Evolutionary conservation across 495 filamentous ascomycete species (phyloP).

Genomic region (Cairneyella variabilis): DNA sequence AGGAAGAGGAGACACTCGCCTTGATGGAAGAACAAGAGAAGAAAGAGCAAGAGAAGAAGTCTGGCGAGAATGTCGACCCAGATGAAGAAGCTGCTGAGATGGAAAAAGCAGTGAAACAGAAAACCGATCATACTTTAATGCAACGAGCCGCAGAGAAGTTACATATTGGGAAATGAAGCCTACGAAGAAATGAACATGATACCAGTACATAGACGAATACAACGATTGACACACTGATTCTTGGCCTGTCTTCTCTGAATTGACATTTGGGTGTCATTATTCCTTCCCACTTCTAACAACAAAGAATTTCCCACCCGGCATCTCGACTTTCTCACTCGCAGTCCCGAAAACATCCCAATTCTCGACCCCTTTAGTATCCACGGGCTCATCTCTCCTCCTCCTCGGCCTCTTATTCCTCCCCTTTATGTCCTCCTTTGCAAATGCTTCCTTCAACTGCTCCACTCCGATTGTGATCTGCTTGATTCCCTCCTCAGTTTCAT

Average conservation of each 20-base stretch:
- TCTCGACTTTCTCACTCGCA: slow-evolving; percentile 54
- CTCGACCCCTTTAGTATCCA: slow-evolving; percentile 32
- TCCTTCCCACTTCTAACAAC: slow-evolving; percentile 65
- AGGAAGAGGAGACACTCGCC: slow-evolving; percentile 34
- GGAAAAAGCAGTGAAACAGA: slow-evolving; percentile 24
- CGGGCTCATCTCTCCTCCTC: slow-evolving; percentile 28
- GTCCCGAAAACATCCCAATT: slow-evolving; percentile 66
- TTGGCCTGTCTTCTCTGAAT: too few relatives aligned
- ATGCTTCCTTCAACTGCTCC: slow-evolving; percentile 32
- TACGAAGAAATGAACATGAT: slow-evolving; percentile 8
- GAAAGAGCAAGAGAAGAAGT: slow-evolving; percentile 28
- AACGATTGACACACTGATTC: background rate
- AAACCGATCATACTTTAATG: slow-evolving; percentile 22
- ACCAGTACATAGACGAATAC: slow-evolving; percentile 5
- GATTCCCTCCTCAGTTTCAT: slow-evolving; percentile 59
- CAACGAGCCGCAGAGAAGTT: slow-evolving; percentile 18
- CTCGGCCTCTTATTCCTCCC: slow-evolving; percentile 44
- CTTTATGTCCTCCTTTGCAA: slow-evolving; percentile 37
- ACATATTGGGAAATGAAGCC: slow-evolving; percentile 5
- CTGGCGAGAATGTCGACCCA: slow-evolving; percentile 11
- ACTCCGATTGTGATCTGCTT: slow-evolving; percentile 40
- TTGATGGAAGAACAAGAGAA: slow-evolving; percentile 40
- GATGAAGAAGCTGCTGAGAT: slow-evolving; percentile 23
- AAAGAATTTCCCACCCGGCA: slow-evolving; percentile 59
- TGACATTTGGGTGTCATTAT: too few relatives aligned